phyloP scores from a whole-genome alignment of 192 early-diverging fungal genomes.

The Backusella macrospora region DNA sequence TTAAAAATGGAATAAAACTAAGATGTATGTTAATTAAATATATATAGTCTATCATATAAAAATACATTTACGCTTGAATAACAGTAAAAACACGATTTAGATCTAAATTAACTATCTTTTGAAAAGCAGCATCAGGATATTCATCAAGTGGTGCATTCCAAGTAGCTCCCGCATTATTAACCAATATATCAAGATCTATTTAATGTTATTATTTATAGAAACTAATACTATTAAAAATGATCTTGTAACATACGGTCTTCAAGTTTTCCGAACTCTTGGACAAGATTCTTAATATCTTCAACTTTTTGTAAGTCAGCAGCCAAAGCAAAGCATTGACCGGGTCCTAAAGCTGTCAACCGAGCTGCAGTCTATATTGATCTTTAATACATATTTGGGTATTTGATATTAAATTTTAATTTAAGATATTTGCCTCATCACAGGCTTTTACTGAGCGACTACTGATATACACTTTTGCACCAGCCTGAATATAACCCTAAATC shows the following conservation, averaged over 20 bases:
- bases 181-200: slow-evolving; percentile 75
- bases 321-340: slow-evolving; percentile 70
- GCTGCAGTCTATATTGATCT: slow-evolving; percentile 44
- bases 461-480: slow-evolving; percentile 93
- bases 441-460: slow-evolving; percentile 73
- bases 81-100: slow-evolving; percentile 80
- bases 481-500: slow-evolving; percentile 71
- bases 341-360: slow-evolving; percentile 63
- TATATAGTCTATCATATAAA: background rate
- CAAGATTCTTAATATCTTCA: slow-evolving; percentile 60
- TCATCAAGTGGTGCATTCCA: slow-evolving; percentile 52
- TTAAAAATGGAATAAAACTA: slow-evolving; percentile 67
- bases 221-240: background rate
- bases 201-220: background rate
- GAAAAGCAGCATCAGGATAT: slow-evolving; percentile 66
- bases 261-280: slow-evolving; percentile 51
- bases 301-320: slow-evolving; percentile 69
- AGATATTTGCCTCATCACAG: slow-evolving; percentile 50
- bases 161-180: slow-evolving; percentile 82
- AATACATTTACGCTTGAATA: slow-evolving; percentile 59
- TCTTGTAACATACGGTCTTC: slow-evolving; percentile 55
- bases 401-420: background rate
- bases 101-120: slow-evolving; percentile 84
- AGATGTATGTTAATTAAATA: background rate
- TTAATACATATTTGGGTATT: background rate